Conservation (phyloP, 2,329 filamentous ascomycete genomes). For the Leptographium lundbergii region DNA sequence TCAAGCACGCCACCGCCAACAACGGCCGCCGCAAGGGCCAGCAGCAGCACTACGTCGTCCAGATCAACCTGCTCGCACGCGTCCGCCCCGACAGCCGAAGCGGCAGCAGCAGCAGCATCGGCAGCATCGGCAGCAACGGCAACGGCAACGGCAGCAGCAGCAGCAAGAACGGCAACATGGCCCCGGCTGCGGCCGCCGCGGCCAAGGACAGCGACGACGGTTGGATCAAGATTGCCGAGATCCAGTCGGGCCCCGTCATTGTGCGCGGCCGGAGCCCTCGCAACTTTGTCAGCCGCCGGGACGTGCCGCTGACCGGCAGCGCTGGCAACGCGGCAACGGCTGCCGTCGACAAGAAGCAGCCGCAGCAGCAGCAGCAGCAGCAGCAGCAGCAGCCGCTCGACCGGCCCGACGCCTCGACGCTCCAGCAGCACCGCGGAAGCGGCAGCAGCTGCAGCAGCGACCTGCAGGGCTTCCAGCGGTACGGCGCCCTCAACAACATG, state of each 20-base stretch:
- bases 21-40: conserved; percentile 88
- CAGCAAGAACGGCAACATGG: neutral
- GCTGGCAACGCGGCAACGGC: neutral
- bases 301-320: conserved; percentile 54
- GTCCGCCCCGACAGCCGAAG: conserved; percentile 25
- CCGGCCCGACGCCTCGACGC: too few species aligned
- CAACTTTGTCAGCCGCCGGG: conserved; percentile 87
- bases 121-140: neutral
- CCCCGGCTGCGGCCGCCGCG: neutral
- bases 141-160: neutral
- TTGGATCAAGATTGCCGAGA: conserved; percentile 64
- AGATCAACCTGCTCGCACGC: conserved; percentile 55
- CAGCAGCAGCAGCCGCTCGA: neutral
- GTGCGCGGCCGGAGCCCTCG: conserved; percentile 84
- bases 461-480: conserved; percentile 17
- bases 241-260: conserved; percentile 86
- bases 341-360: conserved; percentile 29
- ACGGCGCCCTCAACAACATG: conserved; percentile 18
- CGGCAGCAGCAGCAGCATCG: neutral
- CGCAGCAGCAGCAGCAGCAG: conserved; percentile 18
- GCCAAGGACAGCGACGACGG: conserved; percentile 46
- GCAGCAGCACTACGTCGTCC: conserved; percentile 88
- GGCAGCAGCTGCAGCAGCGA: neutral
- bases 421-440: neutral
- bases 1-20: conserved; percentile 92